phyloP scores from a whole-genome alignment of 169 alveolate genomes.

The Plasmodium gonderi region DNA sequence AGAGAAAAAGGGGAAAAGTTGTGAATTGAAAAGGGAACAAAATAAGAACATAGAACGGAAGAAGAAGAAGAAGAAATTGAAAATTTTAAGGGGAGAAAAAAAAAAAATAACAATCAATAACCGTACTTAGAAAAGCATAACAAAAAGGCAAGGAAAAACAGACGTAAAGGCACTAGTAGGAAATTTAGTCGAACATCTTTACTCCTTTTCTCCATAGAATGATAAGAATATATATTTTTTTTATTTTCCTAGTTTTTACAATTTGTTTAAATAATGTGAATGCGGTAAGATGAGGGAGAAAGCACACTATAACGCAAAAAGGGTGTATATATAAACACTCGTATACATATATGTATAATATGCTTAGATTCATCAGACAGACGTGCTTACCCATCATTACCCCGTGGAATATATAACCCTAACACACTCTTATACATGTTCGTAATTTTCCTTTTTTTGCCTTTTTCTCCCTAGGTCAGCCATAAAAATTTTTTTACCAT shows the following conservation, averaged over 20 bases:
- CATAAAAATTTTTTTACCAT: constrained; percentile 15
- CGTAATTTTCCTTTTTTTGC: background rate
- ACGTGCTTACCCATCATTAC: background rate
- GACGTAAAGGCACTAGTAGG: background rate
- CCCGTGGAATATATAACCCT: background rate
- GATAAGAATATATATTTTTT: constrained; percentile 26
- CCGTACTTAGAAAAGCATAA: background rate
- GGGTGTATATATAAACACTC: background rate
- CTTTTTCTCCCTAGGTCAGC: constrained; percentile 13
- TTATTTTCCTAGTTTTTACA: constrained; percentile 40
- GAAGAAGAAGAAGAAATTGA: background rate
- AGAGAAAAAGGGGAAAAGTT: no score
- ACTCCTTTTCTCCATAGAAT: constrained; percentile 11
- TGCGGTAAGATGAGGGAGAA: constrained; percentile 14
- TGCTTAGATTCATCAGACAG: background rate
- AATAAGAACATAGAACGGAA: background rate
- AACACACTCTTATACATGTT: background rate
- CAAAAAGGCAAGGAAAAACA: background rate
- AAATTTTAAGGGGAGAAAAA: background rate
- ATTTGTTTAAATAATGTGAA: constrained; percentile 42
- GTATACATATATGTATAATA: background rate
- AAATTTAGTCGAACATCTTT: background rate
- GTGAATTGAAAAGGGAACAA: background rate
- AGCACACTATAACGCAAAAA: background rate
- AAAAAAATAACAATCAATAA: background rate